Base-by-base conservation (phyloP, 2,329 filamentous ascomycete species). In the Lojkania enalia region DNA sequence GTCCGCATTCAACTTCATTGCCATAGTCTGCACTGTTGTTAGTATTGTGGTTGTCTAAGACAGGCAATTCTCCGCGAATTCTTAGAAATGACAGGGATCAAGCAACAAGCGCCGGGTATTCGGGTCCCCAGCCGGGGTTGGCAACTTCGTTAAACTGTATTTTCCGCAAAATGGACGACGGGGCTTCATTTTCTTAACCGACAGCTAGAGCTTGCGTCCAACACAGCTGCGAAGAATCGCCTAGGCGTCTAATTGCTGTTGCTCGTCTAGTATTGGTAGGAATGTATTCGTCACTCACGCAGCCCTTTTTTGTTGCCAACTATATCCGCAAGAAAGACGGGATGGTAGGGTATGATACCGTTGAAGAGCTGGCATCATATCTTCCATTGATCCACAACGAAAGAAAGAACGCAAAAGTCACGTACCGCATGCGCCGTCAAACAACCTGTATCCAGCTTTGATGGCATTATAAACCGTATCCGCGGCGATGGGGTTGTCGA, bases 381-480 rank as follows among this genome's bases (percentile, higher is more conserved):
- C n/a, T n/a, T n/a, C n/a, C n/a, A n/a, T n/a, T n/a, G n/a, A n/a
- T n/a, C n/a, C n/a, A n/a, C n/a, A n/a, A n/a, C n/a, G n/a, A n/a
- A n/a, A n/a, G n/a, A n/a, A n/a, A n/a, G n/a, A n/a, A n/a, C n/a
- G n/a, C n/a, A n/a, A n/a, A n/a, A n/a, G n/a, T 33, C 14, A 63
- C 63, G 32, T 65, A 67, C 64, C 64, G 45, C 64, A 68, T 44
- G 66, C 65, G 21, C 66, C 65, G 35, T 69, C 66, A 29, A 69
- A 67, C 19, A 69, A 44, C 37, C 66, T 62, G 63, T 70, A 70
- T 43, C 66, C 66, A 19, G 50, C 52, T 58, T 68, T 67, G 55
- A 70, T 70, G 39, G 66, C 66, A 45, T 64, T 61, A 49, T 67
- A 67, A 4, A 67, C 61, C 38, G 53, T 55, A 31, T 67, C 64